Conservation (phyloP, 73 alveolate genomes). For the Diophrys appendiculata region DNA sequence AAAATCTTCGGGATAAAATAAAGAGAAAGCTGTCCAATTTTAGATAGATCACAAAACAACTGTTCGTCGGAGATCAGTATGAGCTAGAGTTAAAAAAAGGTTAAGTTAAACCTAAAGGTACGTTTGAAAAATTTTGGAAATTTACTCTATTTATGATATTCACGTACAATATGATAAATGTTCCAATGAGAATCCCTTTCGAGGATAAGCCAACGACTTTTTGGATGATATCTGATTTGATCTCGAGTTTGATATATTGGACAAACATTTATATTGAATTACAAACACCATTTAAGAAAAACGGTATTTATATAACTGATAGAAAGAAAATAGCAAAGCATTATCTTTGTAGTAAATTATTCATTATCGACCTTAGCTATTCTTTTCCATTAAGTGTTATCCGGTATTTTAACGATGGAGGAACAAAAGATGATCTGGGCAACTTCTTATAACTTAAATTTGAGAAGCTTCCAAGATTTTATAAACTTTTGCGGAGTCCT, state of each 20-base stretch:
- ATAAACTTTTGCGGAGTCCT: constrained; percentile 32
- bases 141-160: background rate
- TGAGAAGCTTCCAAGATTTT: constrained; percentile 52
- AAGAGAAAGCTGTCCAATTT: too few species aligned
- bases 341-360: constrained; percentile 20
- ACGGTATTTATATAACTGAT: constrained; percentile 19
- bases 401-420: constrained; percentile 17
- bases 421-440: constrained; percentile 22
- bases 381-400: constrained; percentile 47
- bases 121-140: background rate
- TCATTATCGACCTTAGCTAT: constrained; percentile 29
- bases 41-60: too few species aligned
- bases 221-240: constrained; percentile 41
- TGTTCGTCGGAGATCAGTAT: too few species aligned
- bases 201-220: constrained; percentile 30
- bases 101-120: background rate
- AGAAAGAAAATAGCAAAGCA: constrained; percentile 24
- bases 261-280: constrained; percentile 41
- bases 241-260: constrained; percentile 23
- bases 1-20: too few species aligned
- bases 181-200: constrained; percentile 68
- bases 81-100: background rate
- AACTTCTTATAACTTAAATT: constrained; percentile 36
- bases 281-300: constrained; percentile 43
- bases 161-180: constrained; percentile 26